A percentile compares a stretch with the other conserved stretches of the same genome.
Conservation (phyloP, 495 filamentous ascomycete species). For the Cryomyces minteri region DNA sequence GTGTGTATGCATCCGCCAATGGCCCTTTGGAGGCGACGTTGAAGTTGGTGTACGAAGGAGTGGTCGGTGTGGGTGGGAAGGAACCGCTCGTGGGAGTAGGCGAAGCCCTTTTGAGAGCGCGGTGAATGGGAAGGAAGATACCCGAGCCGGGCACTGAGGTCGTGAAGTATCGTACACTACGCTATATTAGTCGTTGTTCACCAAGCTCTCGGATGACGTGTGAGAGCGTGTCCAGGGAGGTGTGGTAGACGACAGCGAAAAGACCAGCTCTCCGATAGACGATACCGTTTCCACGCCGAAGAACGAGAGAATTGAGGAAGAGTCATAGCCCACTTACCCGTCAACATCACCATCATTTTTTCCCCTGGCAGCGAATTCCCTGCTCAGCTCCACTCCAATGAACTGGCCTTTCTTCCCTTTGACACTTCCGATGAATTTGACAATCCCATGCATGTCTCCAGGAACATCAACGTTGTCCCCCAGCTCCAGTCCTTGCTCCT, state of each 20-base stretch:
- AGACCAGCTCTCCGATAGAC: not conserved
- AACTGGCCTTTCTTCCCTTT: conserved; percentile 81
- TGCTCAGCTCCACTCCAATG: conserved; percentile 81
- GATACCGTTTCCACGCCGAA: not conserved
- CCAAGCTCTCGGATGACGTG: too few relatives aligned
- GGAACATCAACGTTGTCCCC: conserved; percentile 90
- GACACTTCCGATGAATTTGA: conserved; percentile 78
- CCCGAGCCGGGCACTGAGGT: conserved; percentile 64
- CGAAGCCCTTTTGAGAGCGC: conserved; percentile 52
- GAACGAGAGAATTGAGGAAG: not conserved
- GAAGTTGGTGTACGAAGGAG: conserved; percentile 35
- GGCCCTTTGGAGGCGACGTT: conserved; percentile 24
- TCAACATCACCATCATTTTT: conserved; percentile 98
- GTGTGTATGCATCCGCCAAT: conserved; percentile 28
- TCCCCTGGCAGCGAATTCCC: conserved; percentile 60
- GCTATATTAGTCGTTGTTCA: conserved; percentile 6
- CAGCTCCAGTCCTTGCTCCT: conserved; percentile 45
- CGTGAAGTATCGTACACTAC: conserved; percentile 62
- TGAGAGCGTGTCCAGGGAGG: too few relatives aligned
- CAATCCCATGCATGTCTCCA: conserved; percentile 77
- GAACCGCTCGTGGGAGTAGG: conserved; percentile 35
- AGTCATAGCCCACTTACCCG: conserved; percentile 37
- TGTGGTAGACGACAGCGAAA: too few relatives aligned
- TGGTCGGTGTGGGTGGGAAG: conserved; percentile 50
- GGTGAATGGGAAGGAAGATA: conserved; percentile 86